Evolutionary conservation across 2,329 filamentous ascomycete genomes (phyloP).

Genomic region (Ophiostoma tasmaniense): DNA sequence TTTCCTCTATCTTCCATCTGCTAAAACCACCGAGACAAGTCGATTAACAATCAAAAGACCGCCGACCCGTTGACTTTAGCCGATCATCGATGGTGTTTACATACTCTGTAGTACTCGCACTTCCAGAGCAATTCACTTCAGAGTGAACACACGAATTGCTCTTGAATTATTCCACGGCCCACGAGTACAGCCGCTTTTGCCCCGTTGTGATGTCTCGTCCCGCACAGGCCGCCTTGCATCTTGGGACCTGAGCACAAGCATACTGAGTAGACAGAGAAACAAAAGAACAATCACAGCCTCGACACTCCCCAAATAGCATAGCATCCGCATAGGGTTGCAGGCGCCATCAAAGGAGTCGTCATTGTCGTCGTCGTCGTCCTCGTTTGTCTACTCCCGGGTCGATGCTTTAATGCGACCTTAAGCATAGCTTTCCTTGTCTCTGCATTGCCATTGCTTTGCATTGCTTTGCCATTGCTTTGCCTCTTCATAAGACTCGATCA

Average conservation of each 20-base stretch:
- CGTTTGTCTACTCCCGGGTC: neutral
- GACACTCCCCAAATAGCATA: neutral
- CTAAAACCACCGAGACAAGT: neutral
- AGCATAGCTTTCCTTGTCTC: neutral
- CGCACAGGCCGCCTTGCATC: conserved; percentile 11
- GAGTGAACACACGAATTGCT: too few species aligned
- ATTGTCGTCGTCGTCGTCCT: conserved; percentile 9
- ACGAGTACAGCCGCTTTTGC: neutral
- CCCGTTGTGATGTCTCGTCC: neutral
- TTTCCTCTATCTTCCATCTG: neutral
- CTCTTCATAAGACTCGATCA: too few species aligned
- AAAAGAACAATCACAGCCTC: neutral
- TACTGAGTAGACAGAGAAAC: neutral
- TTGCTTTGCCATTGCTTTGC: neutral
- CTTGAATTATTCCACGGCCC: neutral
- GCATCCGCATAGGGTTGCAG: conserved; percentile 7
- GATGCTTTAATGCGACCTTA: neutral
- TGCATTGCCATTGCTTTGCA: neutral
- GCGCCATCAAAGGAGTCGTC: conserved; percentile 11
- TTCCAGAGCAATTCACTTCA: too few species aligned
- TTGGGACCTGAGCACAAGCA: neutral
- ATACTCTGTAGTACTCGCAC: too few species aligned
- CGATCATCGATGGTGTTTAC: neutral
- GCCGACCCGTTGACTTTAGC: neutral
- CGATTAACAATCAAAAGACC: neutral